Conservation (phyloP, 352 stramenopile species). For the Globisporangium parvum region DNA sequence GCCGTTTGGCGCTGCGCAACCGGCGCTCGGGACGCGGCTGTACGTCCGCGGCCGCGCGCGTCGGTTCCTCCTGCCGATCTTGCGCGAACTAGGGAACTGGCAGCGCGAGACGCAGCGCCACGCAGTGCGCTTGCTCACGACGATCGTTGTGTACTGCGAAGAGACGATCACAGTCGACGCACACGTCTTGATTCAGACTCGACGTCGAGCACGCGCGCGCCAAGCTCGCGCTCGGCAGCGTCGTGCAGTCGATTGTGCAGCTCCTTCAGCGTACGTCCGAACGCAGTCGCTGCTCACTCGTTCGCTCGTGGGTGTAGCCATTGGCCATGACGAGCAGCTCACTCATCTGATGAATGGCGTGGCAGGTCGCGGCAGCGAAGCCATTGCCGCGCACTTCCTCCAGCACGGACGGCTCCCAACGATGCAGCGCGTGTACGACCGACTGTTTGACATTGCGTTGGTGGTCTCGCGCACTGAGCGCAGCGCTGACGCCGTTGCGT, state of each 20-base stretch:
- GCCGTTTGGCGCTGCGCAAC: slow-evolving; percentile 69
- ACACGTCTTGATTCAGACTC: slow-evolving; percentile 60
- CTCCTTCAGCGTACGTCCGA: slow-evolving; percentile 42
- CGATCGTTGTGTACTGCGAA: slow-evolving; percentile 91
- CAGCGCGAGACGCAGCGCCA: slow-evolving; percentile 72
- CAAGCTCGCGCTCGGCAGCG: slow-evolving; percentile 23
- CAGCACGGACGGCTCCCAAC: slow-evolving; percentile 37
- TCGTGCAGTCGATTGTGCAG: slow-evolving; percentile 28
- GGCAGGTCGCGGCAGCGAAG: slow-evolving; percentile 33
- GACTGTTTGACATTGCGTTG: slow-evolving; percentile 38
- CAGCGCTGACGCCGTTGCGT: not conserved
- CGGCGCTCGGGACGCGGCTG: slow-evolving; percentile 86
- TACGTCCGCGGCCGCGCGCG: slow-evolving; percentile 88
- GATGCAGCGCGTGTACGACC: slow-evolving; percentile 31
- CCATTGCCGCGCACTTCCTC: slow-evolving; percentile 48
- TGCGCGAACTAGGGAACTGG: slow-evolving; percentile 92
- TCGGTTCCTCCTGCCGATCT: slow-evolving; percentile 85
- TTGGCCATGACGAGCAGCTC: not conserved
- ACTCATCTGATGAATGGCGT: not conserved
- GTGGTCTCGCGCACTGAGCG: slow-evolving; percentile 16
- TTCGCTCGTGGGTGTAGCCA: not conserved
- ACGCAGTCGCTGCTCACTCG: no score
- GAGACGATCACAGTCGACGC: slow-evolving; percentile 91
- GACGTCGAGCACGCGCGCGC: slow-evolving; percentile 35
- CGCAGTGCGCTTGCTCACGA: slow-evolving; percentile 85